phyloP scores from a whole-genome alignment of 1,284 basidiomycete genomes.

The Lentinus polychrous region DNA sequence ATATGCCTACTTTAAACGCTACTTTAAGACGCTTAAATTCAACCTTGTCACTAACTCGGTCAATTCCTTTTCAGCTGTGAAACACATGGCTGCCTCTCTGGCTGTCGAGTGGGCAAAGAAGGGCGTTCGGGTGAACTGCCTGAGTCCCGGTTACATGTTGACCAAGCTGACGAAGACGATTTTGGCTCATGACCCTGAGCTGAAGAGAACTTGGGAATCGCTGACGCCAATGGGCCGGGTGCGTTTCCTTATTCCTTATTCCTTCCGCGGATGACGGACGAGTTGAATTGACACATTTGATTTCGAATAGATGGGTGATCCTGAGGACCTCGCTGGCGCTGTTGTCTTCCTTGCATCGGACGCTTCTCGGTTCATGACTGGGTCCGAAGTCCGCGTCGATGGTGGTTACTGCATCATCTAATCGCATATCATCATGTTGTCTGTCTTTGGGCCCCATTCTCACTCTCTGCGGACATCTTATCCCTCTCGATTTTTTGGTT shows the following conservation, averaged over 20 bases:
- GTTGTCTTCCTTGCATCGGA: conserved; percentile 83
- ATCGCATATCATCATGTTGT: conserved; percentile 10
- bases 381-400: conserved; percentile 78
- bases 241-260: conserved; percentile 24
- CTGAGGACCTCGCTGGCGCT: conserved; percentile 72
- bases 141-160: conserved; percentile 86
- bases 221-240: conserved; percentile 87
- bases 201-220: conserved; percentile 85
- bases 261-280: background rate
- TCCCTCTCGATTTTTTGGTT: no score
- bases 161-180: conserved; percentile 83
- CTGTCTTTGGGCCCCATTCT: no score
- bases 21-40: background rate
- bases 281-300: conserved; percentile 10
- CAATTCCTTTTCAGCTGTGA: conserved; percentile 50
- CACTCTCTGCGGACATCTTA: no score
- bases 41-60: background rate
- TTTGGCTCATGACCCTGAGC: conserved; percentile 62
- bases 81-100: conserved; percentile 81
- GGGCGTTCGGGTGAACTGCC: conserved; percentile 75
- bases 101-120: conserved; percentile 89
- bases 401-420: conserved; percentile 77
- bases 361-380: conserved; percentile 83
- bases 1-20: no score
- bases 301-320: conserved; percentile 59